Conservation (phyloP, 73 alveolate species). For the Tetrahymena malaccensis region DNA sequence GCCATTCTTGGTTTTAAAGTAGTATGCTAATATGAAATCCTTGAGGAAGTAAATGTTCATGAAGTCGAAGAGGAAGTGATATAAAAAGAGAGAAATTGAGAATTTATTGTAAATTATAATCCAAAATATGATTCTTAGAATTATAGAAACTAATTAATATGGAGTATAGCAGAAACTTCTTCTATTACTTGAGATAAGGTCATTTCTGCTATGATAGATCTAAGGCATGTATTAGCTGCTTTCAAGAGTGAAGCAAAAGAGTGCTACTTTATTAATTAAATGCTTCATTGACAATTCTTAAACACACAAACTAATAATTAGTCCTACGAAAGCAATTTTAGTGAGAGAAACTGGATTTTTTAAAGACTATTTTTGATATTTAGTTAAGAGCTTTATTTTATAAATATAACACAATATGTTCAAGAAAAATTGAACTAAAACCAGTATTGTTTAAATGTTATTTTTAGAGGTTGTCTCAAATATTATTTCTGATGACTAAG, state of each 20-base stretch:
- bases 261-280: background rate
- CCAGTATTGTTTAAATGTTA: background rate
- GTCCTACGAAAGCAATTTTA: background rate
- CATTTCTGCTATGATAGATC: background rate
- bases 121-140: background rate
- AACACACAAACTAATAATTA: background rate
- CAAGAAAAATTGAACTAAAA: background rate
- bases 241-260: background rate
- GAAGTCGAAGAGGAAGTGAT: background rate
- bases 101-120: background rate
- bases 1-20: background rate
- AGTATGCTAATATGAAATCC: background rate
- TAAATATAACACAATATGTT: background rate
- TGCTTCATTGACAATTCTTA: background rate
- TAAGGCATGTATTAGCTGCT: background rate
- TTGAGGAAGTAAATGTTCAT: background rate
- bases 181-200: background rate
- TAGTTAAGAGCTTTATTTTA: background rate
- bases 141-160: background rate
- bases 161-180: background rate
- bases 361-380: background rate
- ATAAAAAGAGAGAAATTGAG: background rate
- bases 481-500: background rate
- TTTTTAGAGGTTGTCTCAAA: background rate
- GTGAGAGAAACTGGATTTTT: background rate